Evolutionary conservation across 192 early-diverging fungal species (phyloP).

Genomic region (Umbelopsis ramanniana): DNA sequence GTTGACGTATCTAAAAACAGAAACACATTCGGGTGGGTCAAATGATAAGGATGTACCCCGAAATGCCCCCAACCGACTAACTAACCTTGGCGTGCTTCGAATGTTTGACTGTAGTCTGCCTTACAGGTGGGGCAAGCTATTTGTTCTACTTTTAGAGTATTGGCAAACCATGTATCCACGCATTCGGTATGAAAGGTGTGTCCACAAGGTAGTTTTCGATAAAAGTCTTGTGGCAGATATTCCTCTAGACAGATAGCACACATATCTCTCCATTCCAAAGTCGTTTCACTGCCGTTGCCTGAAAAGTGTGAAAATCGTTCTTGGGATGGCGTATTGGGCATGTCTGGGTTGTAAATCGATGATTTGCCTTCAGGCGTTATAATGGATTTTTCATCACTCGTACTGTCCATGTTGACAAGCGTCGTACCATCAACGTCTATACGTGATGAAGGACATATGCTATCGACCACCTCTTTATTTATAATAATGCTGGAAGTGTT

Average conservation of each 20-base stretch:
- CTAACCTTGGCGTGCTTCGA: background rate
- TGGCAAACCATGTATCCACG: slow-evolving; percentile 9
- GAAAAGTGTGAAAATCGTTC: background rate
- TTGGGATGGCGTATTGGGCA: background rate
- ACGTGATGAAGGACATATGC: slow-evolving; percentile 7
- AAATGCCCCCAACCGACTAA: background rate
- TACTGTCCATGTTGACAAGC: background rate
- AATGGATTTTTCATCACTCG: background rate
- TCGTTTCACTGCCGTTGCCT: background rate
- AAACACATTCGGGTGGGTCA: background rate
- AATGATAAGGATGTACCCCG: background rate
- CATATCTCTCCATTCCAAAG: slow-evolving; percentile 2
- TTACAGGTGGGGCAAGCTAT: slow-evolving; percentile 16
- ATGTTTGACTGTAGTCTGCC: slow-evolving; percentile 6
- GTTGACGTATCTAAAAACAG: background rate
- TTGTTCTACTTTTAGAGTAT: slow-evolving; percentile 9
- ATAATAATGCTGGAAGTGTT: background rate
- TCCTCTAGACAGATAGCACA: slow-evolving; percentile 13
- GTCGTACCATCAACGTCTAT: background rate
- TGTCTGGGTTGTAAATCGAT: background rate
- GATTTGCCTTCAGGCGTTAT: too few relatives aligned
- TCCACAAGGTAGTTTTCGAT: slow-evolving; percentile 2
- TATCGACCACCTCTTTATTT: background rate
- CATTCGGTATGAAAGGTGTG: slow-evolving; percentile 13
- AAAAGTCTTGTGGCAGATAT: slow-evolving; percentile 1